Evolutionary conservation across 2,329 filamentous ascomycete species (phyloP).

Genomic region (Trichoderma lentiforme): DNA sequence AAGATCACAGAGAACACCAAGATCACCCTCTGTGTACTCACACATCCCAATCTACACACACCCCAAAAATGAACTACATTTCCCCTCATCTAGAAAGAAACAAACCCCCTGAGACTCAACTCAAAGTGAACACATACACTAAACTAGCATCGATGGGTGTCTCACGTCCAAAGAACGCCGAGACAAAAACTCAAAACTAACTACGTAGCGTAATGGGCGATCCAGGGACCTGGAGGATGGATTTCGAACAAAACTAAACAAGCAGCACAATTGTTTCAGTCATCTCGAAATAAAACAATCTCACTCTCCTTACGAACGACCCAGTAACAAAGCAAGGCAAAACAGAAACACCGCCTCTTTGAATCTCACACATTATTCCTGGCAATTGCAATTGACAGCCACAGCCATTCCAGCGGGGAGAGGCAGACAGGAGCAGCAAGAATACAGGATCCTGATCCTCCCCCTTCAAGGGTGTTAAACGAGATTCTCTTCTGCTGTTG

Average conservation of each 20-base stretch:
- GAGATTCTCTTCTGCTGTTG: not conserved
- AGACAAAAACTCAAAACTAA: not conserved
- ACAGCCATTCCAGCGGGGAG: not conserved
- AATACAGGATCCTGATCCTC: not conserved
- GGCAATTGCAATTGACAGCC: not conserved
- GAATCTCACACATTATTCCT: not conserved
- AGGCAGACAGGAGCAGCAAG: not conserved
- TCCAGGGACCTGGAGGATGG: not conserved
- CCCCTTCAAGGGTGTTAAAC: not conserved
- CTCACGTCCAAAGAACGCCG: not conserved
- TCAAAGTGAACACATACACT: not conserved
- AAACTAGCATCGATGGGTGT: not conserved
- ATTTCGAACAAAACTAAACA: not conserved
- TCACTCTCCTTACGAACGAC: not conserved
- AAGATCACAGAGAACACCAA: not conserved
- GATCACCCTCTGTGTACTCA: not conserved
- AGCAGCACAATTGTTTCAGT: not conserved
- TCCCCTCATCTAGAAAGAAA: not conserved
- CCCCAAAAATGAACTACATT: not conserved
- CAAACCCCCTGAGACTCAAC: not conserved
- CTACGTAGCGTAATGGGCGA: not conserved
- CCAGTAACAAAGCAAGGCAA: not conserved
- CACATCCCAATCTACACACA: not conserved
- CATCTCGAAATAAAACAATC: not conserved
- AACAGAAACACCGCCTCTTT: not conserved